Percentiles rank a stretch among this genome's conserved stretches.
phyloP scores from a whole-genome alignment of 768 basidiomycete genomes.

The Boletus coccyginus region DNA sequence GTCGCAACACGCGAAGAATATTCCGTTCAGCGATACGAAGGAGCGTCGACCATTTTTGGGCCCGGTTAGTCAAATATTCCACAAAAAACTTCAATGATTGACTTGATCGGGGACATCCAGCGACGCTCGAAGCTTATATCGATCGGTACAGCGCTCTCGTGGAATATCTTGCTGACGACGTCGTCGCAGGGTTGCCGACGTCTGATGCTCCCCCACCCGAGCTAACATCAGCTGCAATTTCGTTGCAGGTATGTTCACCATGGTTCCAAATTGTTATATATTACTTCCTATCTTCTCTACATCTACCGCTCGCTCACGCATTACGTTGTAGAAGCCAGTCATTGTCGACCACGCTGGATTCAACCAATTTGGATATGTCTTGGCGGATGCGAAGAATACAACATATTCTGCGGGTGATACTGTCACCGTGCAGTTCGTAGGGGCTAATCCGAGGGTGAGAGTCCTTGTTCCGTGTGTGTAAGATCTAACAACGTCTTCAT shows the following conservation, averaged over 20 bases:
- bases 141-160: slow-evolving; percentile 70
- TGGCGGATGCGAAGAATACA: slow-evolving; percentile 49
- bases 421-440: slow-evolving; percentile 64
- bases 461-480: neutral
- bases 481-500: neutral
- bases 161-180: slow-evolving; percentile 53
- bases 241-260: slow-evolving; percentile 48
- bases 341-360: slow-evolving; percentile 56
- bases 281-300: neutral
- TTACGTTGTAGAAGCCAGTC: slow-evolving; percentile 48
- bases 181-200: slow-evolving; percentile 42
- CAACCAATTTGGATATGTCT: slow-evolving; percentile 59
- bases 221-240: slow-evolving; percentile 63
- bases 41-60: slow-evolving; percentile 77
- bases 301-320: neutral
- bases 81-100: neutral
- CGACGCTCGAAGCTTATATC: slow-evolving; percentile 78
- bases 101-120: slow-evolving; percentile 32
- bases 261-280: neutral
- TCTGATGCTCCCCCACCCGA: slow-evolving; percentile 66
- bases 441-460: slow-evolving; percentile 73
- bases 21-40: slow-evolving; percentile 73
- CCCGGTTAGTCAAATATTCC: slow-evolving; percentile 48
- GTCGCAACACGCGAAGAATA: slow-evolving; percentile 74
- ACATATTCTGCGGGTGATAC: slow-evolving; percentile 56